These are phyloP conservation scores for Gentiana macrophylla DNA, from an alignment of 257 asterid genomes.

Conservation along the genomic window DNA sequence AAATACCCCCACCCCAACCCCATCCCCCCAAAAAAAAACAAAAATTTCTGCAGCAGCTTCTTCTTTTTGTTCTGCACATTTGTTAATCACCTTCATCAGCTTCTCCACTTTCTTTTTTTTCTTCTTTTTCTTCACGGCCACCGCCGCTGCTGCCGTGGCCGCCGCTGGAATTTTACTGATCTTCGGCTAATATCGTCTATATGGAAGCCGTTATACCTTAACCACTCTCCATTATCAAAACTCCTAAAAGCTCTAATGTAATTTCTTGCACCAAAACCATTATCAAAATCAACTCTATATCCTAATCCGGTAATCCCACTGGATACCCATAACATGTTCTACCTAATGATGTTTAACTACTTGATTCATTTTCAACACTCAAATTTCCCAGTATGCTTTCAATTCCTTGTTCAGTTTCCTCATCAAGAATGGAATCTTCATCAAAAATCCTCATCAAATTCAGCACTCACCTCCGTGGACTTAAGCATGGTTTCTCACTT, in stretches of 20 bases:
- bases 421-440: slow-evolving; percentile 73
- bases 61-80: slow-evolving; percentile 9
- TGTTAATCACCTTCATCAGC: not conserved
- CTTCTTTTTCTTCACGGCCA: slow-evolving; percentile 21
- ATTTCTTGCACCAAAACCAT: slow-evolving; percentile 39
- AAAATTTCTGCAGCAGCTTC: slow-evolving; percentile 9
- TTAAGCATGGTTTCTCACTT: slow-evolving; percentile 38
- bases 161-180: slow-evolving; percentile 7
- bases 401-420: slow-evolving; percentile 74
- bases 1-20: no score
- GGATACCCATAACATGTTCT: slow-evolving; percentile 66
- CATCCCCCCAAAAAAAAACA: no score
- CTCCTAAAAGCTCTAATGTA: slow-evolving; percentile 38
- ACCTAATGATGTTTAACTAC: slow-evolving; percentile 12
- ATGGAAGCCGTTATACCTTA: slow-evolving; percentile 51
- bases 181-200: slow-evolving; percentile 39
- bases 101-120: slow-evolving; percentile 27
- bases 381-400: slow-evolving; percentile 72
- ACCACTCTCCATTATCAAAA: slow-evolving; percentile 53
- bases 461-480: slow-evolving; percentile 38
- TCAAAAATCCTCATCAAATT: slow-evolving; percentile 39
- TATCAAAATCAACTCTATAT: slow-evolving; percentile 17
- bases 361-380: slow-evolving; percentile 13
- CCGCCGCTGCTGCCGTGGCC: not conserved
- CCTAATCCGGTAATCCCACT: slow-evolving; percentile 39